phyloP scores from a whole-genome alignment of 768 basidiomycete species.

The Baorangia bicolor region DNA sequence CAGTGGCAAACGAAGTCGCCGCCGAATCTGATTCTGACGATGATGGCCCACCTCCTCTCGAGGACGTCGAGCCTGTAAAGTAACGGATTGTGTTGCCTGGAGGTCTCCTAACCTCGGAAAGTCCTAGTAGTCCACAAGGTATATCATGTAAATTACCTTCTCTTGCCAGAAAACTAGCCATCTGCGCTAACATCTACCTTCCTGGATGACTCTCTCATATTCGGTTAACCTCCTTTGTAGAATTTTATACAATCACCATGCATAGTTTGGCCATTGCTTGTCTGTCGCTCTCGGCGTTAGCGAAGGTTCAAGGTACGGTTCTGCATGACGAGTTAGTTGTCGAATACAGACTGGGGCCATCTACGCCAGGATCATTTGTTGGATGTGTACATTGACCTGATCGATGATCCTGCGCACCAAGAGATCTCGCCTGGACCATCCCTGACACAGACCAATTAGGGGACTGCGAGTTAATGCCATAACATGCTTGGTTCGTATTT shows the following conservation, averaged over 20 bases:
- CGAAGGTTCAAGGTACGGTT: too few relatives aligned
- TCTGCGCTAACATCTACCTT: not conserved
- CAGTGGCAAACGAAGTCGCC: not conserved
- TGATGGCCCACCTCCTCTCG: conserved; percentile 79
- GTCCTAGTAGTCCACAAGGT: not conserved
- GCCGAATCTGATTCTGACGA: conserved; percentile 43
- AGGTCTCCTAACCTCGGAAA: not conserved
- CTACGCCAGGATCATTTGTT: not conserved
- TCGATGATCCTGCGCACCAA: too few relatives aligned
- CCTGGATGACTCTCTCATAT: not conserved
- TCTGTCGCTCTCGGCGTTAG: too few relatives aligned
- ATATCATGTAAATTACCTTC: conserved; percentile 17
- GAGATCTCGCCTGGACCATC: not conserved
- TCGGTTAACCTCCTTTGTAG: not conserved
- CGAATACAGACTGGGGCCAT: too few relatives aligned
- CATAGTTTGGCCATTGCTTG: not conserved
- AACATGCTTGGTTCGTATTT: too few relatives aligned
- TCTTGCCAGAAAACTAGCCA: conserved; percentile 3
- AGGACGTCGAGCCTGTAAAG: conserved; percentile 51
- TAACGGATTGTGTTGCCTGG: not conserved
- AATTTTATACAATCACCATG: too few relatives aligned
- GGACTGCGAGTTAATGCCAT: too few relatives aligned
- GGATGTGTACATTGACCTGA: not conserved
- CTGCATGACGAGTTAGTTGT: not conserved
- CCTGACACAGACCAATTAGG: too few relatives aligned